Conservation (phyloP, 306 rosid species). For the Trifolium dubium region DNA sequence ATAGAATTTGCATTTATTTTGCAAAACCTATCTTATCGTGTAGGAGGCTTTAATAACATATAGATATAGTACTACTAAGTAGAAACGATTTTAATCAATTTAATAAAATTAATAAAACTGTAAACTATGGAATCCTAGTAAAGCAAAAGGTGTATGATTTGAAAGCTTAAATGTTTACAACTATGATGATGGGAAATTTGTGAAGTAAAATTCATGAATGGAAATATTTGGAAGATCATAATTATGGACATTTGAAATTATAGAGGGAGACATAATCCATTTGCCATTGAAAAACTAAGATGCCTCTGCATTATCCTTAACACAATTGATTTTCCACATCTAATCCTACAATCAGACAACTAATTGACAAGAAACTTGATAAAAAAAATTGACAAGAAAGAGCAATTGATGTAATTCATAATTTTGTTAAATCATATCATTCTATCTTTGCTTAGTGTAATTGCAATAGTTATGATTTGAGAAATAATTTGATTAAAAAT, state of each 20-base stretch:
- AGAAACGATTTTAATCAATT: conserved; percentile 48
- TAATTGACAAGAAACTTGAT: conserved; percentile 59
- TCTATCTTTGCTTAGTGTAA: conserved; percentile 40
- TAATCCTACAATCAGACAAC: conserved; percentile 54
- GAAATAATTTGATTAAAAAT: conserved; percentile 36
- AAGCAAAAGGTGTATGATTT: conserved; percentile 51
- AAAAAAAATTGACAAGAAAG: conserved; percentile 58
- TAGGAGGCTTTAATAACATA: not conserved
- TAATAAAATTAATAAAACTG: conserved; percentile 25
- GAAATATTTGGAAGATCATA: conserved; percentile 55
- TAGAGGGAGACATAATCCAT: conserved; percentile 74
- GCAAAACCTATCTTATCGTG: conserved; percentile 35
- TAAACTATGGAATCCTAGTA: conserved; percentile 45
- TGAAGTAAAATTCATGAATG: conserved; percentile 53
- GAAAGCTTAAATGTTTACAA: conserved; percentile 32
- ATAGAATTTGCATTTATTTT: not conserved
- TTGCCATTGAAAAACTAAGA: conserved; percentile 67
- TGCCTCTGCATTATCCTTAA: conserved; percentile 58
- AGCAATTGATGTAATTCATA: conserved; percentile 39
- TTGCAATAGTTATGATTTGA: conserved; percentile 33
- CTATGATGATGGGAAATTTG: conserved; percentile 57
- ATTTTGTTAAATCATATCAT: conserved; percentile 33
- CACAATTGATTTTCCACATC: conserved; percentile 50
- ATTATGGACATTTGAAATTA: conserved; percentile 57
- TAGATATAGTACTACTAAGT: not conserved